Evolutionary conservation across 202 grass and related monocot genomes (phyloP).

Genomic region (Setaria viridis): DNA sequence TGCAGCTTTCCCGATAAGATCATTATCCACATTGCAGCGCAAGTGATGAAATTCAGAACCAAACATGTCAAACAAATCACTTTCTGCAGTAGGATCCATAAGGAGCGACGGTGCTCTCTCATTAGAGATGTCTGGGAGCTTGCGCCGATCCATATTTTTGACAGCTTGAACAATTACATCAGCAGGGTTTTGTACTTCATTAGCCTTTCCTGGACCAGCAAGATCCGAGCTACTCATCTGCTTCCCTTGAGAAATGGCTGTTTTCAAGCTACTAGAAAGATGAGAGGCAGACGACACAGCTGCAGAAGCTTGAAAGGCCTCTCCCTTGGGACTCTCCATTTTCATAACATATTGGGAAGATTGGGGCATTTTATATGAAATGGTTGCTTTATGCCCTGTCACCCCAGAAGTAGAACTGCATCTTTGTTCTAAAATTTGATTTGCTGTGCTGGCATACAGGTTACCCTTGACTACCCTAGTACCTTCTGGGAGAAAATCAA

Average conservation of each 20-base stretch:
- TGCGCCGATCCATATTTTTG: constrained; percentile 51
- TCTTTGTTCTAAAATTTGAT: constrained; percentile 50
- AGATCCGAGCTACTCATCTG: constrained; percentile 34
- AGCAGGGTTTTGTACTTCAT: constrained; percentile 52
- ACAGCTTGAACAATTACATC: constrained; percentile 40
- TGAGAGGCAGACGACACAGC: constrained; percentile 40
- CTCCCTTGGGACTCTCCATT: constrained; percentile 46
- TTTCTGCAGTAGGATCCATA: constrained; percentile 57
- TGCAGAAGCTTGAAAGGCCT: constrained; percentile 50
- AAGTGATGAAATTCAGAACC: constrained; percentile 53
- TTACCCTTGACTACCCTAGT: constrained; percentile 50
- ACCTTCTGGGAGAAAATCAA: constrained; percentile 46
- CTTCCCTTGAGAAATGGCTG: constrained; percentile 45
- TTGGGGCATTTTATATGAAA: constrained; percentile 48
- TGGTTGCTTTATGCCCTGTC: constrained; percentile 41
- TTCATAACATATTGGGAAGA: constrained; percentile 46
- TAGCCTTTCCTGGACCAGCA: constrained; percentile 44
- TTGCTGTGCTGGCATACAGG: constrained; percentile 39
- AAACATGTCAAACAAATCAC: constrained; percentile 74
- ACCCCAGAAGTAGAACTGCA: constrained; percentile 46
- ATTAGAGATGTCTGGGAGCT: constrained; percentile 37
- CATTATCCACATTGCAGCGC: constrained; percentile 50
- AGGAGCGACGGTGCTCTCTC: constrained; percentile 39
- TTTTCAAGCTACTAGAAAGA: constrained; percentile 43
- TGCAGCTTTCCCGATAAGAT: constrained; percentile 47